phyloP scores from a whole-genome alignment of 768 basidiomycete genomes.

The Amanita rimosa region DNA sequence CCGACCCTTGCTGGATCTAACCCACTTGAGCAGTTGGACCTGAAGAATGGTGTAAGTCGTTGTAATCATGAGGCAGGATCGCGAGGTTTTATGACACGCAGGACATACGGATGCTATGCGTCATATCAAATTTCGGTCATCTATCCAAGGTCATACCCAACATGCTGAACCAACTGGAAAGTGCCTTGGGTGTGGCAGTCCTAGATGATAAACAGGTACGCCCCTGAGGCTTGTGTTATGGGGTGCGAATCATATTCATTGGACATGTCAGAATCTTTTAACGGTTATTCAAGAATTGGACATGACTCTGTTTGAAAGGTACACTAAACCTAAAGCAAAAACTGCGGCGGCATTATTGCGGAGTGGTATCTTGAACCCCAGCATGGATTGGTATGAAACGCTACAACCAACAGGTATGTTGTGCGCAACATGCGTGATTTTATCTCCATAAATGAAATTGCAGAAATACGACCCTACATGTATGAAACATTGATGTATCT shows the following conservation, averaged over 20 bases:
- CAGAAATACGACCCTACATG: slow-evolving; percentile 91
- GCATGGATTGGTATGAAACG: slow-evolving; percentile 92
- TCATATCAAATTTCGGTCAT: slow-evolving; percentile 81
- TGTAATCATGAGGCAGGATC: neutral
- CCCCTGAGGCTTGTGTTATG: neutral
- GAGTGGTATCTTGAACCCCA: slow-evolving; percentile 64
- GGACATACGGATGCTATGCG: slow-evolving; percentile 81
- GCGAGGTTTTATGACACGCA: slow-evolving; percentile 16
- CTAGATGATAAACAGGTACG: slow-evolving; percentile 60
- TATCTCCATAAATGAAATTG: neutral
- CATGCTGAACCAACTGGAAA: slow-evolving; percentile 75
- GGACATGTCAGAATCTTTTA: slow-evolving; percentile 44
- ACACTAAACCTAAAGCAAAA: slow-evolving; percentile 73
- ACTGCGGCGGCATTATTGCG: slow-evolving; percentile 56
- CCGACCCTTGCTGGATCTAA: slow-evolving; percentile 27
- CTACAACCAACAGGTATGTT: slow-evolving; percentile 78
- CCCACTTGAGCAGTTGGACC: slow-evolving; percentile 45
- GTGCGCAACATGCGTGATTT: slow-evolving; percentile 5
- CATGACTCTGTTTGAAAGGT: slow-evolving; percentile 81
- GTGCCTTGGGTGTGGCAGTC: slow-evolving; percentile 60
- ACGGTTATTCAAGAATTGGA: slow-evolving; percentile 78
- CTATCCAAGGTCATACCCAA: slow-evolving; percentile 62
- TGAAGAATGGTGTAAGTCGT: slow-evolving; percentile 46
- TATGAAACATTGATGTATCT: slow-evolving; percentile 80
- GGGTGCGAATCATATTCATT: slow-evolving; percentile 6